Percentiles rank a stretch among this genome's conserved stretches.
phyloP scores from a whole-genome alignment of 1,139 yeast genomes.

The Debaryomycetaceae sp. region DNA sequence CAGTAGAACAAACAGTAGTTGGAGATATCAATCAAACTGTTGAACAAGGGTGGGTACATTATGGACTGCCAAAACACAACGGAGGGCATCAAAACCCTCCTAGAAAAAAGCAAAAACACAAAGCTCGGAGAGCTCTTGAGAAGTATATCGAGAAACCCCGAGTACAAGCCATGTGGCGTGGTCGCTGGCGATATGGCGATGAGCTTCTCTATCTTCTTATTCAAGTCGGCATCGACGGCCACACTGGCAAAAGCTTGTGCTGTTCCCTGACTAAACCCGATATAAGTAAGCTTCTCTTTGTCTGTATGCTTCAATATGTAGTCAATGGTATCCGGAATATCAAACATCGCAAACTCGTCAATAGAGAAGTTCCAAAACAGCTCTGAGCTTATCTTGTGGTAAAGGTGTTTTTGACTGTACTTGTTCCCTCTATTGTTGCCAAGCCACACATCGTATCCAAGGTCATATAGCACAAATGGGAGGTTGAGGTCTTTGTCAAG shows the following conservation, averaged over 20 bases:
- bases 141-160: slow-evolving; percentile 70
- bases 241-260: slow-evolving; percentile 87
- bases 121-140: slow-evolving; percentile 77
- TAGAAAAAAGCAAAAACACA: slow-evolving; percentile 71
- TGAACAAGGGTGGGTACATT: slow-evolving; percentile 80
- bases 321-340: slow-evolving; percentile 43
- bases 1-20: slow-evolving; percentile 71
- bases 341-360: slow-evolving; percentile 47
- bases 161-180: slow-evolving; percentile 83
- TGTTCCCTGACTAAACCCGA: slow-evolving; percentile 90
- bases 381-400: slow-evolving; percentile 33
- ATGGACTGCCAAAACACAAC: slow-evolving; percentile 81
- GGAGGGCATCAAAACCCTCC: slow-evolving; percentile 67
- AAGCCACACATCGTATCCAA: slow-evolving; percentile 90
- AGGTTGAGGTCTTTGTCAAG: slow-evolving; percentile 58
- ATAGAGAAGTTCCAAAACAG: slow-evolving; percentile 45
- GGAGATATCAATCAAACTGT: slow-evolving; percentile 66
- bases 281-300: slow-evolving; percentile 50
- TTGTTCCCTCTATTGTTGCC: slow-evolving; percentile 91
- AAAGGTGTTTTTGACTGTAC: slow-evolving; percentile 56
- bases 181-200: slow-evolving; percentile 92
- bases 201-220: slow-evolving; percentile 63
- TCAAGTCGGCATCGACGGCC: slow-evolving; percentile 66
- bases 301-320: slow-evolving; percentile 28
- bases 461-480: slow-evolving; percentile 72